Evolutionary conservation across 139 green algal species (phyloP).

Genomic region (Chlamydomonas urium): DNA sequence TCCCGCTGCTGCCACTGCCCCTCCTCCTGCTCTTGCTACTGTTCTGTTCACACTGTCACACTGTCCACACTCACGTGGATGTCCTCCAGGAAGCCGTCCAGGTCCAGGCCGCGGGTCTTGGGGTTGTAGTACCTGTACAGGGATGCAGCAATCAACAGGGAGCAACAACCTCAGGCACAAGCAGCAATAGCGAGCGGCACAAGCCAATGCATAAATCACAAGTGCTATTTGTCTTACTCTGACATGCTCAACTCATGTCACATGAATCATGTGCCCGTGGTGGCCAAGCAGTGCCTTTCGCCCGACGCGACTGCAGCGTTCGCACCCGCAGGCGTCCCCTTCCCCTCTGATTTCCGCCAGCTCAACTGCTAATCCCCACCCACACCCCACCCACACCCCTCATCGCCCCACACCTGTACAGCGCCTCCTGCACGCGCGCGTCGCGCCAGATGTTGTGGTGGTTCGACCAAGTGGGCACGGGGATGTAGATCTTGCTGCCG

Average conservation of each 20-base stretch:
- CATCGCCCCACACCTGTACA: slow-evolving; percentile 4
- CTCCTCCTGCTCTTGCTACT: not conserved
- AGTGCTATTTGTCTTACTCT: too few relatives aligned
- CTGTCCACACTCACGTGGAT: slow-evolving; percentile 38
- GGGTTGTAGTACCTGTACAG: slow-evolving; percentile 79
- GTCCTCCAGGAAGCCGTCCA: slow-evolving; percentile 78
- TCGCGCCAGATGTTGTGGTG: slow-evolving; percentile 77
- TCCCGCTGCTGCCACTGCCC: too few relatives aligned
- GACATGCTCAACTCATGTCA: too few relatives aligned
- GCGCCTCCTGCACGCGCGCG: slow-evolving; percentile 37
- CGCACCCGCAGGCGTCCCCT: too few relatives aligned
- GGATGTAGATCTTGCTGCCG: slow-evolving; percentile 45
- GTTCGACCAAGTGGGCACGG: slow-evolving; percentile 71
- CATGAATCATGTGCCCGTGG: too few relatives aligned
- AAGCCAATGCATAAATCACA: too few relatives aligned
- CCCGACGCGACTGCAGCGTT: too few relatives aligned
- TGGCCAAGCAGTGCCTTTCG: too few relatives aligned
- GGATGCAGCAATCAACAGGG: not conserved
- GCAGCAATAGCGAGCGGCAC: too few relatives aligned
- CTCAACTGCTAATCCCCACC: not conserved
- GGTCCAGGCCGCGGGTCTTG: slow-evolving; percentile 77
- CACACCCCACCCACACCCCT: not conserved
- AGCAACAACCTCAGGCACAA: too few relatives aligned
- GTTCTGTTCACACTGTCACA: not conserved
- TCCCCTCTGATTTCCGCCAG: too few relatives aligned